Base-by-base conservation (phyloP, 2,329 filamentous ascomycete genomes). In the Aspergillus unguis region DNA sequence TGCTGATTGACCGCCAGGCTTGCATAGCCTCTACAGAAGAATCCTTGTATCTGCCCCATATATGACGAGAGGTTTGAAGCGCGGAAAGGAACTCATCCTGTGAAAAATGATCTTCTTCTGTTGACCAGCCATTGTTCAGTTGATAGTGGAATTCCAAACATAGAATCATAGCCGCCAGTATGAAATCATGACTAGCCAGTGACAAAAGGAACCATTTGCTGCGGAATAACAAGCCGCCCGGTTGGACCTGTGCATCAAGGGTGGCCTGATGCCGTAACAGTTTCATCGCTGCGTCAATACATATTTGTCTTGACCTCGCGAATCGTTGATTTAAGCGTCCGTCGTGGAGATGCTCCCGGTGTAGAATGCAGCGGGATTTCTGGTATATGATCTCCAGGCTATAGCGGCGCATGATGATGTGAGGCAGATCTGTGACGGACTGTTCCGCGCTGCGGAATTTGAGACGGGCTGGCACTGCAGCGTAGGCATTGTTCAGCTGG, bases 81-180 rank as follows among this genome's bases (percentile, higher is more conserved):
- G 48, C 35, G 11, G n/a, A 28, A 7, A 50, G 26, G 11, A 50
- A 31, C 26, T 25, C 31, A 23, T 37, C 32, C 17, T 11, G 11
- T 44, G 8, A 10, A 11, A 37, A 44, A 36, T 3, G 17, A 3
- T 37, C 29, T 27, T 36, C 41, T 26, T 6, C 23, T 17, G 5
- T 25, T 29, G 26, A 4, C n/a, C 23, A 11, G 6, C 11, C 26
- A 2, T 23, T 25, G 8, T 41, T 31, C 10, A 11, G 27, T 27
- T 25, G 42, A 5, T 50, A 63, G 42, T 70, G 66, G 17, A 75
- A 63, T 50, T 78, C 76, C 3, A 77, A 64, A 35, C 75, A 74
- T 3, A 80, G 60, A 23, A 80, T 69, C 53, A 76, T 78, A 40
- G 74, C 74, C 1, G 77, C 77, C 2, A 78, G 67, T 6, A 80